A percentile compares a stretch with the other conserved stretches of the same genome.
These are phyloP conservation scores for Spathaspora gorwiae DNA, from an alignment of 805 yeast genomes.

Conservation along the genomic window DNA sequence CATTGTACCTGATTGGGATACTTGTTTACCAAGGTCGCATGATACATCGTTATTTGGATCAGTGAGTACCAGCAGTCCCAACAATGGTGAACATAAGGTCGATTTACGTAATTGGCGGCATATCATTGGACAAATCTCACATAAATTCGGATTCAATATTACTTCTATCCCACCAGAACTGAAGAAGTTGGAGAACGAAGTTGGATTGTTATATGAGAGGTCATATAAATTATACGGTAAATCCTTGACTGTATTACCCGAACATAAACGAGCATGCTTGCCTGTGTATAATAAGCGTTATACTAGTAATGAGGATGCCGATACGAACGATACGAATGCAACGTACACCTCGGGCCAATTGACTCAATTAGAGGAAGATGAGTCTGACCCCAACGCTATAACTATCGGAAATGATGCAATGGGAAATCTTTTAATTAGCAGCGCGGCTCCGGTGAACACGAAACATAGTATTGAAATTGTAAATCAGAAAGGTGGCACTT, in stretches of 20 bases:
- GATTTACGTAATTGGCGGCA: conserved; percentile 35
- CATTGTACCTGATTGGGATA: conserved; percentile 40
- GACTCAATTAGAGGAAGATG: conserved; percentile 24
- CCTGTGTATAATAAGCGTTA: conserved; percentile 33
- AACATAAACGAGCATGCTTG: conserved; percentile 34
- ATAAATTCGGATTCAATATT: conserved; percentile 26
- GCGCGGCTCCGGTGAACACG: neutral
- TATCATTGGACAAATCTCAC: conserved; percentile 29
- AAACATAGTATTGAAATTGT: conserved; percentile 13
- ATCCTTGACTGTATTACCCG: conserved; percentile 32
- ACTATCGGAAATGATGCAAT: conserved; percentile 38
- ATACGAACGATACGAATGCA: neutral
- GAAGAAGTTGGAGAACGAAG: neutral
- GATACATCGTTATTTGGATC: conserved; percentile 17
- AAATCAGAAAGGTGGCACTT: conserved; percentile 23
- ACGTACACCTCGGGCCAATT: conserved; percentile 13
- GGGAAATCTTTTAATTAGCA: conserved; percentile 38
- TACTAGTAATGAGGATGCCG: conserved; percentile 4
- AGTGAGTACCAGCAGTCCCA: conserved; percentile 20
- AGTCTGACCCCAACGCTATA: conserved; percentile 25
- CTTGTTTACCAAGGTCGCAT: conserved; percentile 25
- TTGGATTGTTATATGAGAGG: neutral
- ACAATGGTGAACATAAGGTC: conserved; percentile 16
- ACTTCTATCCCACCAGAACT: neutral
- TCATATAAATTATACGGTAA: conserved; percentile 36